phyloP scores from a whole-genome alignment of 2,329 filamentous ascomycete species.

The Myriosclerotinia scirpicola region DNA sequence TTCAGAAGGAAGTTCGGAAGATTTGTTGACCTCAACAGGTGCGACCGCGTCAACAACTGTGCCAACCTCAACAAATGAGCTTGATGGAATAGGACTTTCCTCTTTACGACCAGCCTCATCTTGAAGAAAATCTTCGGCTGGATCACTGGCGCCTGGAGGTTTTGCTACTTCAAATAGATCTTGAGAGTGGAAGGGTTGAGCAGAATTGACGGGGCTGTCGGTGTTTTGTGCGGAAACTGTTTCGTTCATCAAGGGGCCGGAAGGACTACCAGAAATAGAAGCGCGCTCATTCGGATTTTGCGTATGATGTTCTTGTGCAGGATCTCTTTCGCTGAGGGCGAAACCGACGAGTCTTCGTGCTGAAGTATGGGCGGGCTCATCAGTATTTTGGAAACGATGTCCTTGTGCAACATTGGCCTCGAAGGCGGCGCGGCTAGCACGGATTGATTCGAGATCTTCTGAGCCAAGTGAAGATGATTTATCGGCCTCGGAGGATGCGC shows the following conservation, averaged over 20 bases:
- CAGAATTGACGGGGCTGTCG: neutral
- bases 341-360: too few species aligned
- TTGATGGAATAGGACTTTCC: neutral
- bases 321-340: too few species aligned
- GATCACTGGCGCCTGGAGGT: too few species aligned
- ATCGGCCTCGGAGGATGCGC: too few species aligned
- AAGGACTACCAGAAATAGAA: neutral
- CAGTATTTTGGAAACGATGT: too few species aligned
- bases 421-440: too few species aligned
- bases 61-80: neutral
- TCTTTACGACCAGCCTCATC: neutral
- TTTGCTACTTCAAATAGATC: neutral
- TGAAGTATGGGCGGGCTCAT: too few species aligned
- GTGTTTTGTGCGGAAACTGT: neutral
- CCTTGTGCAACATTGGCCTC: too few species aligned
- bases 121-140: neutral
- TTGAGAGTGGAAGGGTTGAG: neutral
- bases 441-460: too few species aligned
- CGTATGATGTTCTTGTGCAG: neutral
- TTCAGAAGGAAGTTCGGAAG: too few species aligned
- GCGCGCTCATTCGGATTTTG: neutral
- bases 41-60: neutral
- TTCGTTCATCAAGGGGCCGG: neutral
- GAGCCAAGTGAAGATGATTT: too few species aligned
- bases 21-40: neutral